Conservation (phyloP, 495 filamentous ascomycete species). For the Aspergillus mulundensis region DNA sequence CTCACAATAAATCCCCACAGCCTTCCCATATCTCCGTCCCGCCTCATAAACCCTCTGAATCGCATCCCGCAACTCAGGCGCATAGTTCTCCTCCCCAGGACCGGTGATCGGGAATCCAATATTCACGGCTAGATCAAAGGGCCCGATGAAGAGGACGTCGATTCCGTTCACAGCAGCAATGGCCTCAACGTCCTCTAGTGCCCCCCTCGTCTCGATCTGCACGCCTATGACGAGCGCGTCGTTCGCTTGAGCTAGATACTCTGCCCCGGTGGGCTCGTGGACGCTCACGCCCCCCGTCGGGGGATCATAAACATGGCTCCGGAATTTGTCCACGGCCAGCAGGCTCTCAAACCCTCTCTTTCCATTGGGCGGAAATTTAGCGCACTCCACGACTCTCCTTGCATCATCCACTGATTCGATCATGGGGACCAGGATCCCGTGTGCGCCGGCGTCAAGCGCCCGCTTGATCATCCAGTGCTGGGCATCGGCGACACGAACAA, state of each 20-base stretch:
- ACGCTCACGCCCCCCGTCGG: no score
- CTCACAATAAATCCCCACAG: no score
- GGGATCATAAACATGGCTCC: no score
- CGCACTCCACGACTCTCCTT: slow-evolving; percentile 50
- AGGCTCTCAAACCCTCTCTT: slow-evolving; percentile 13
- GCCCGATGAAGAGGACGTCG: slow-evolving; percentile 74
- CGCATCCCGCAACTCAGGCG: slow-evolving; percentile 14
- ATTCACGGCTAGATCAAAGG: slow-evolving; percentile 58
- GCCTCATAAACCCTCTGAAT: no score
- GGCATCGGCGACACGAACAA: slow-evolving; percentile 62
- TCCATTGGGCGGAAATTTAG: slow-evolving; percentile 35
- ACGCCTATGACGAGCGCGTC: slow-evolving; percentile 60
- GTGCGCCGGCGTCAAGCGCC: slow-evolving; percentile 58
- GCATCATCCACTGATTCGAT: slow-evolving; percentile 66
- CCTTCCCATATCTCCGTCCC: no score
- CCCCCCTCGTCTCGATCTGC: slow-evolving; percentile 78
- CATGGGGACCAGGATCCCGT: slow-evolving; percentile 56
- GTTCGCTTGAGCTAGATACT: not conserved
- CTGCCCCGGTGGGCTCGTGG: not conserved
- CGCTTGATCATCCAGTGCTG: slow-evolving; percentile 71
- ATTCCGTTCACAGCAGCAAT: slow-evolving; percentile 69
- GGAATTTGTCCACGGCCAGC: not conserved
- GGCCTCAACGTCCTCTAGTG: slow-evolving; percentile 58
- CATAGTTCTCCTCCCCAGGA: slow-evolving; percentile 59
- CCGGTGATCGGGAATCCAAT: slow-evolving; percentile 65